Conservation (phyloP, 2,329 filamentous ascomycete genomes). For the Knufia fluminis region DNA sequence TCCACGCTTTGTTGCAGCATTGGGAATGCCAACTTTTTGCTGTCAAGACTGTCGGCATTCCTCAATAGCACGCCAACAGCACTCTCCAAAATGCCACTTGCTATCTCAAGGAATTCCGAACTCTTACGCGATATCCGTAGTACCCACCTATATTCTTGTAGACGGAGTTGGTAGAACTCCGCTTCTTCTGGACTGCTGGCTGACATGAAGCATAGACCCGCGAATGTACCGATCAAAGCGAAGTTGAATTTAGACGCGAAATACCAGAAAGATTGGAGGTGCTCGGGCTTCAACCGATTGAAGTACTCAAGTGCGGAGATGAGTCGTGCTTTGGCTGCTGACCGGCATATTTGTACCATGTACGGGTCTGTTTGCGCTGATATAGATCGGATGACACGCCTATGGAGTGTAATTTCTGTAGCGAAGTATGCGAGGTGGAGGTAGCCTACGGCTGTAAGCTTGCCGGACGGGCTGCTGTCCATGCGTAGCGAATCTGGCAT, state of each 20-base stretch:
- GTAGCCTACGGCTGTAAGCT: constrained; percentile 33
- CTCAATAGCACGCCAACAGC: constrained; percentile 22
- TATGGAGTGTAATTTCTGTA: constrained; percentile 38
- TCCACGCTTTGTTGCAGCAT: constrained; percentile 19
- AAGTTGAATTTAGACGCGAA: constrained; percentile 57
- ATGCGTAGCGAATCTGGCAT: constrained; percentile 39
- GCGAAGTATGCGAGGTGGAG: constrained; percentile 39
- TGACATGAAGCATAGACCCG: constrained; percentile 73
- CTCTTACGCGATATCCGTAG: constrained; percentile 58
- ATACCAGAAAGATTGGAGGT: constrained; percentile 81
- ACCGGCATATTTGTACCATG: constrained; percentile 68
- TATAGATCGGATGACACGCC: constrained; percentile 30
- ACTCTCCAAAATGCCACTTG: constrained; percentile 22
- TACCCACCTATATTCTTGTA: constrained; percentile 92
- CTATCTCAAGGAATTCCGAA: constrained; percentile 23
- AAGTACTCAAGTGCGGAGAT: constrained; percentile 98
- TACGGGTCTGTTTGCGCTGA: constrained; percentile 57
- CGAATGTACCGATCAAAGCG: constrained; percentile 88
- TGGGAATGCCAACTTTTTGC: constrained; percentile 20
- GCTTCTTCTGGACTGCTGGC: constrained; percentile 80
- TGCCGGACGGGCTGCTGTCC: constrained; percentile 30
- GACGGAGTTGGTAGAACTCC: constrained; percentile 76
- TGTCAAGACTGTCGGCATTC: constrained; percentile 21
- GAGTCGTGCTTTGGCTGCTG: constrained; percentile 83
- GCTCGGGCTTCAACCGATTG: constrained; percentile 76